These are phyloP conservation scores for Pseudocohnilembus persalinus DNA, from an alignment of 169 alveolate genomes.

Conservation along the genomic window DNA sequence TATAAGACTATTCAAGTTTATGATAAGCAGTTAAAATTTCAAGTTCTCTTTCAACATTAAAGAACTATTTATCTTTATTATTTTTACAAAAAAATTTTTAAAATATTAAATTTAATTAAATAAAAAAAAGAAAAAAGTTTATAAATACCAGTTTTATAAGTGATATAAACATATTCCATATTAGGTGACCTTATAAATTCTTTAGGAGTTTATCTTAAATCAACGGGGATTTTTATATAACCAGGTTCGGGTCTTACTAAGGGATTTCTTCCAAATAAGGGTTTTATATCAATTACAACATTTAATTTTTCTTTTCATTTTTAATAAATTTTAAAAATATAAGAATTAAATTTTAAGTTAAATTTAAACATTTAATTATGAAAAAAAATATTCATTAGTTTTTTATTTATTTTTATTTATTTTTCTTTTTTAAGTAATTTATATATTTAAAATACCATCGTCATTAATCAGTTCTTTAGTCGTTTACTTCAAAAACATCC, in stretches of 20 bases:
- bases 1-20: constrained; percentile 46
- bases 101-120: too few species aligned
- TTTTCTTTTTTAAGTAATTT: constrained; percentile 39
- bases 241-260: constrained; percentile 63
- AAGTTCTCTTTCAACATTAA: constrained; percentile 61
- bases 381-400: too few species aligned
- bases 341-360: too few species aligned
- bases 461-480: constrained; percentile 40
- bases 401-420: too few species aligned
- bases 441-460: not conserved
- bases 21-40: constrained; percentile 44
- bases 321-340: too few species aligned
- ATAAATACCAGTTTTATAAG: constrained; percentile 71
- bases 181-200: constrained; percentile 65
- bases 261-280: constrained; percentile 64
- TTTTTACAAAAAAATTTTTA: too few species aligned
- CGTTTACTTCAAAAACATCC: constrained; percentile 56
- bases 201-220: constrained; percentile 61
- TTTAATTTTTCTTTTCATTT: constrained; percentile 55
- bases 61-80: constrained; percentile 50
- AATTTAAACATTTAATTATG: too few species aligned
- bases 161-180: constrained; percentile 63
- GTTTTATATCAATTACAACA: constrained; percentile 56
- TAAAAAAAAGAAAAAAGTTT: too few species aligned
- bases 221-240: constrained; percentile 54